A percentile compares a stretch with the other conserved stretches of the same genome.
Evolutionary conservation across 768 basidiomycete genomes (phyloP).

Genomic region (Suillus ampliporus): DNA sequence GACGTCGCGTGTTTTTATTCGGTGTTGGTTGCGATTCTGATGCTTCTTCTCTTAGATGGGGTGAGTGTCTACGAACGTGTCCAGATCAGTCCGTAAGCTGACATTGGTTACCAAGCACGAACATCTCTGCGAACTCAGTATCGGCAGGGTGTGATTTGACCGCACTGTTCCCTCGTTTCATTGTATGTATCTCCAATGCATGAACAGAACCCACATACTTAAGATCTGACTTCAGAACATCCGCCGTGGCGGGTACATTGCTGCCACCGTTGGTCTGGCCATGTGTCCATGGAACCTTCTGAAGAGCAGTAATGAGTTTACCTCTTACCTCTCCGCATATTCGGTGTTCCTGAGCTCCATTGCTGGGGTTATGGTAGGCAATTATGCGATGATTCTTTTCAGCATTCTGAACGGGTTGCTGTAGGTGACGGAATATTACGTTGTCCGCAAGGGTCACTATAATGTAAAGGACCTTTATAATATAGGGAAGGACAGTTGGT

Average conservation of each 20-base stretch:
- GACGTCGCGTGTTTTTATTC: conserved; percentile 9
- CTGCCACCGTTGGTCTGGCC: conserved; percentile 75
- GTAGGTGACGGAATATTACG: conserved; percentile 82
- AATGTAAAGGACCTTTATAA: conserved; percentile 75
- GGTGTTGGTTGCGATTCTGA: conserved; percentile 11
- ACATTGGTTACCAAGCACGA: conserved; percentile 53
- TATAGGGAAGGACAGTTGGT: conserved; percentile 63
- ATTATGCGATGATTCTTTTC: not conserved
- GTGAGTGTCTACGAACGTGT: conserved; percentile 28
- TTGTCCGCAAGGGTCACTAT: conserved; percentile 73
- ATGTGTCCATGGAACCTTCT: conserved; percentile 82
- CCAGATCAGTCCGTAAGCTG: conserved; percentile 14
- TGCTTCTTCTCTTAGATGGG: conserved; percentile 28
- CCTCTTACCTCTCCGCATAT: conserved; percentile 82
- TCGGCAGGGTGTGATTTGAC: conserved; percentile 86
- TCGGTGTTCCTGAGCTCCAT: conserved; percentile 84
- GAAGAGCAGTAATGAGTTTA: conserved; percentile 75
- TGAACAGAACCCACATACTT: conserved; percentile 8
- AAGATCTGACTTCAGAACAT: conserved; percentile 58
- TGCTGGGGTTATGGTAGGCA: conserved; percentile 72
- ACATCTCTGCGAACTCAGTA: conserved; percentile 83
- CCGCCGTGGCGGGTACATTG: conserved; percentile 82
- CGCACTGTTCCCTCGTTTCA: conserved; percentile 75
- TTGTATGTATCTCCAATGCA: conserved; percentile 47
- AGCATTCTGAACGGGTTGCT: not conserved